Evolutionary conservation across 371 early-diverging fungal genomes (phyloP), one percentile per base, ranked within the genome.

Genomic region (Mortierella sp.): DNA sequence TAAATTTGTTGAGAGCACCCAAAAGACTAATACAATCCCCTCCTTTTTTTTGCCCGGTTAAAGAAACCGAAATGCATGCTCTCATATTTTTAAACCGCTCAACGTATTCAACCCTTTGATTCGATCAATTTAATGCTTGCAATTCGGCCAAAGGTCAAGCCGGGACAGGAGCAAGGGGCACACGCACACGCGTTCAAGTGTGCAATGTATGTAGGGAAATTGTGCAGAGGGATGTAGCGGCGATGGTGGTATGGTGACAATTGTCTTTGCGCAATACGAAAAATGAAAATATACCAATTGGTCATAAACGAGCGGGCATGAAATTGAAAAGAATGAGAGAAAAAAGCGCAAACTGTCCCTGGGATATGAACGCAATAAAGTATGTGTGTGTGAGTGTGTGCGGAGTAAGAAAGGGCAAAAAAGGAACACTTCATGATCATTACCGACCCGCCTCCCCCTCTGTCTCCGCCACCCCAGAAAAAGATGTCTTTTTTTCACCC

Each of bases 1-100:
- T 38, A 32, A 35, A 35, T 65, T 65, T 55, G 6, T n/a, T 65
- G 65, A 35, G 65, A 65, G 65, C 65, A 65, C 65, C 38, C 32
- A 58, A 58, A 58, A 58, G n/a, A 8, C 32, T 29, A 35, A 38
- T 38, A 21, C 27, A 32, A n/a, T 29, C 29, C 60, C 60, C 27
- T 24, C n/a, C 55, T 55, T 11, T n/a, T 3, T 55, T 58, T 12
- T 29, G 11, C 2, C 21, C 7, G 38, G 65, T 38, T 38, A 65
- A 65, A 38, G 16, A 29, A 21, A 38, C 65, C 7, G 21, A 65
- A 65, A 32, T 35, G 38, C 65, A 38, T 65, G 65, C 65, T 65
- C 65, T 65, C 65, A 35, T 63, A 18, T 32, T 35, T 29, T 35
- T 21, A 16, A 14, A 8, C 65, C 32, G 35, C 38, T 63, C n/a